phyloP scores from a whole-genome alignment of 2,329 filamentous ascomycete species.

The Camptophora hylomeconis region DNA sequence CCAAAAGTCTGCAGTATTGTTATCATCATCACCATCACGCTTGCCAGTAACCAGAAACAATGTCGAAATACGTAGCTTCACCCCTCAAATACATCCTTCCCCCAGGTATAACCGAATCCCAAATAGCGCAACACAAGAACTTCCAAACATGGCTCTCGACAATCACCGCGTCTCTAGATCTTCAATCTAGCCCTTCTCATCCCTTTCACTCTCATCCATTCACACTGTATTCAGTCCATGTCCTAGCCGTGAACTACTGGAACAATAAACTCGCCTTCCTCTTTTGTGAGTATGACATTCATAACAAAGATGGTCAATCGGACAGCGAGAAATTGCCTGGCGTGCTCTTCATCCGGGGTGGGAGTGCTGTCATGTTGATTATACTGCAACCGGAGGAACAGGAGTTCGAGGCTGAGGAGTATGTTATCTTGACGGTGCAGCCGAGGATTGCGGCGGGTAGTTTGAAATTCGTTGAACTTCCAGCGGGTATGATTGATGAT shows the following conservation, averaged over 20 bases:
- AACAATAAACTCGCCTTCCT: constrained; percentile 40
- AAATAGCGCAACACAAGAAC: constrained; percentile 38
- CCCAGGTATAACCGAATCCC: constrained; percentile 28
- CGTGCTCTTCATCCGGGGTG: constrained; percentile 44
- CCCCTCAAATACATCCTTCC: constrained; percentile 27
- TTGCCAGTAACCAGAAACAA: too few species aligned
- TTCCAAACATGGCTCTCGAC: constrained; percentile 43
- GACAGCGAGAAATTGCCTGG: constrained; percentile 37
- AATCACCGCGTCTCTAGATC: constrained; percentile 34
- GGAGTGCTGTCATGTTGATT: constrained; percentile 45
- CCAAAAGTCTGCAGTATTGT: too few species aligned
- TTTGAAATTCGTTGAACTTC: constrained; percentile 42
- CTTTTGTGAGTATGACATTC: constrained; percentile 42
- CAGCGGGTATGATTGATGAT: constrained; percentile 49
- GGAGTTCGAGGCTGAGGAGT: constrained; percentile 25
- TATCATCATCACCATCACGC: too few species aligned
- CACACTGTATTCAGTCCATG: constrained; percentile 36
- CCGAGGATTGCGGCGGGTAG: constrained; percentile 44
- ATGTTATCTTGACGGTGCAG: constrained; percentile 43
- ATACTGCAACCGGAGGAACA: constrained; percentile 41
- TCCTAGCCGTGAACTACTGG: constrained; percentile 44
- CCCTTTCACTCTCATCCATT: constrained; percentile 41
- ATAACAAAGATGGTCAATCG: constrained; percentile 36
- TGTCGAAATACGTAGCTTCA: too few species aligned
- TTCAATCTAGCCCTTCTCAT: constrained; percentile 33